Percentiles rank a stretch among this genome's conserved stretches.
These are phyloP conservation scores for Ustilago xerochloae DNA, from an alignment of 1,284 basidiomycete genomes.

Conservation along the genomic window DNA sequence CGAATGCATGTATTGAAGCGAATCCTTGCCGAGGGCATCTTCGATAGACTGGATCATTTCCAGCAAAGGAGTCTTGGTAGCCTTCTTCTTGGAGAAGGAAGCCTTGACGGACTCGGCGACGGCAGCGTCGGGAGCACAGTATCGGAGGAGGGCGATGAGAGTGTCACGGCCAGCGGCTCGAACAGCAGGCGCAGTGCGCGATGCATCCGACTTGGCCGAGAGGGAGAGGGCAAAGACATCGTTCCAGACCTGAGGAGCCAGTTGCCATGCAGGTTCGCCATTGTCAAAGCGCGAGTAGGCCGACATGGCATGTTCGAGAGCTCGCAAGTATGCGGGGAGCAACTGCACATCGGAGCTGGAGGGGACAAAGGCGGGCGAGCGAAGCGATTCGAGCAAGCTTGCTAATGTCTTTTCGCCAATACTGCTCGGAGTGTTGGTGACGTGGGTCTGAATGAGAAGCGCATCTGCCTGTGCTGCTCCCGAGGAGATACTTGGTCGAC, in stretches of 20 bases:
- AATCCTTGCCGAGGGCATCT: constrained; percentile 62
- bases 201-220: constrained; percentile 61
- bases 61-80: constrained; percentile 39
- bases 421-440: constrained; percentile 33
- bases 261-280: constrained; percentile 49
- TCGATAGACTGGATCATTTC: constrained; percentile 53
- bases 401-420: constrained; percentile 36
- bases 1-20: constrained; percentile 60
- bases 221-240: constrained; percentile 52
- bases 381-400: constrained; percentile 53
- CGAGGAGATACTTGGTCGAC: constrained; percentile 39
- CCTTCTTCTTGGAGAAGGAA: constrained; percentile 32
- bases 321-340: constrained; percentile 62
- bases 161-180: constrained; percentile 56
- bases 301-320: constrained; percentile 62
- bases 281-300: constrained; percentile 59
- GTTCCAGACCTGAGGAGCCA: constrained; percentile 53
- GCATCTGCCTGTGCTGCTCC: constrained; percentile 30
- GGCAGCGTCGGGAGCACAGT: constrained; percentile 61
- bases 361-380: constrained; percentile 49
- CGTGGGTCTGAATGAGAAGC: constrained; percentile 28
- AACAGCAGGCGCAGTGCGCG: constrained; percentile 53
- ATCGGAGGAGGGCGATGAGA: constrained; percentile 59
- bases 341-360: constrained; percentile 60
- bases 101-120: constrained; percentile 48